phyloP scores from a whole-genome alignment of 1,139 yeast species.

The Yamadazyma kanchanaburiensis region DNA sequence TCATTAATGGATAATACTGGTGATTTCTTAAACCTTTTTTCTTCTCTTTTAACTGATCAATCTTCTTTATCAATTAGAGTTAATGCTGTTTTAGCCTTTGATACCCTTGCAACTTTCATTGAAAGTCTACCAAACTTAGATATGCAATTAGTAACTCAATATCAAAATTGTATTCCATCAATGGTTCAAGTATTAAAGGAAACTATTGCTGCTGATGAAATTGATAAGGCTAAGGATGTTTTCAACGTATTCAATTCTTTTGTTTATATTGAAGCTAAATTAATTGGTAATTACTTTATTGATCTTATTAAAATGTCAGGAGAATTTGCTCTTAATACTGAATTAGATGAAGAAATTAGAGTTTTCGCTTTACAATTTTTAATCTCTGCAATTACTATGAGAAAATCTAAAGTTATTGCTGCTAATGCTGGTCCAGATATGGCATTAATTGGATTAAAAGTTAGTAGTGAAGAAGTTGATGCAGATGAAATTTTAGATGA shows the following conservation, averaged over 20 bases:
- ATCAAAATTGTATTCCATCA: conserved; percentile 68
- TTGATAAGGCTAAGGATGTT: conserved; percentile 67
- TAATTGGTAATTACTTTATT: conserved; percentile 74
- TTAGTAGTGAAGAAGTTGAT: conserved; percentile 80
- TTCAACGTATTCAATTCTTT: conserved; percentile 86
- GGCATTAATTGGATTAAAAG: conserved; percentile 68
- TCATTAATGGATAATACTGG: conserved; percentile 59
- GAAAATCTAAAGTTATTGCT: conserved; percentile 62
- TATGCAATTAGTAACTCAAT: conserved; percentile 51
- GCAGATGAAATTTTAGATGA: conserved; percentile 66
- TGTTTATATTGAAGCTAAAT: conserved; percentile 68
- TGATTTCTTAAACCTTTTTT: conserved; percentile 69
- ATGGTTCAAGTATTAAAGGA: conserved; percentile 82
- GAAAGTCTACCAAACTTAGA: conserved; percentile 50
- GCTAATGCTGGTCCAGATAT: conserved; percentile 80
- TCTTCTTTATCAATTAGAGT: conserved; percentile 73
- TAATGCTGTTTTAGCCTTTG: conserved; percentile 79
- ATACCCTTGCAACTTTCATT: conserved; percentile 67
- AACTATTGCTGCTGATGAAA: conserved; percentile 67
- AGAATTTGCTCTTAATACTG: conserved; percentile 67
- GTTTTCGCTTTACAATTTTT: conserved; percentile 82
- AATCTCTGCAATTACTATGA: conserved; percentile 69
- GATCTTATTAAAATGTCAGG: conserved; percentile 70
- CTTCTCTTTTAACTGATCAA: conserved; percentile 64
- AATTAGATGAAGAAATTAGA: conserved; percentile 78